These are phyloP conservation scores for Tremella mesenterica DNA, from an alignment of 768 basidiomycete genomes.

Conservation along the genomic window DNA sequence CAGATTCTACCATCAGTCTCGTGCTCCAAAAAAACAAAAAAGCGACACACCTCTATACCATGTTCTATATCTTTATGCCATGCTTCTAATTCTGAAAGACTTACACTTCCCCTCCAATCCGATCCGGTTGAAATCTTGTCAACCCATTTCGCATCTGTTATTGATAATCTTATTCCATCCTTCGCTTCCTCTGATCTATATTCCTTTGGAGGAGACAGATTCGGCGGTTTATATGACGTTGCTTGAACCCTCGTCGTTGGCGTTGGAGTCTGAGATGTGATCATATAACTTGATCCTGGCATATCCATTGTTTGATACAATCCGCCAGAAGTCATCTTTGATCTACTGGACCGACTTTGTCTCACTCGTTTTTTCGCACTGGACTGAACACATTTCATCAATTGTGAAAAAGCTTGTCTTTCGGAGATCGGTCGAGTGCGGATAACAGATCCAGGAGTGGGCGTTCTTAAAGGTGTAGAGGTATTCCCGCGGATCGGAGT, in stretches of 20 bases:
- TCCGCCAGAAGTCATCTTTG: too few species aligned
- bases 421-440: conserved; percentile 1
- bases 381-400: conserved; percentile 1
- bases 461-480: not conserved
- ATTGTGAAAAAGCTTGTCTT: not conserved
- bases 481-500: not conserved
- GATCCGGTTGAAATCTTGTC: too few species aligned
- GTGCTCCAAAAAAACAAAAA: not conserved
- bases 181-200: too few species aligned
- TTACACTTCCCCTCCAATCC: too few species aligned
- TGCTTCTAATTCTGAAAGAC: not conserved
- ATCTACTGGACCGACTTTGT: too few species aligned
- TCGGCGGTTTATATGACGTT: not conserved
- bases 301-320: not conserved
- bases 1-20: not conserved
- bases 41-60: not conserved
- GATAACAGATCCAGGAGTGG: not conserved
- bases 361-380: not conserved
- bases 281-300: not conserved
- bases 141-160: too few species aligned
- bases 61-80: not conserved
- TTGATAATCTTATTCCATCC: too few species aligned
- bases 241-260: not conserved
- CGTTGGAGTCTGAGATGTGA: not conserved
- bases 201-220: not conserved